These are phyloP conservation scores for Ogataea sp. DNA, from an alignment of 805 yeast species.

Conservation along the genomic window DNA sequence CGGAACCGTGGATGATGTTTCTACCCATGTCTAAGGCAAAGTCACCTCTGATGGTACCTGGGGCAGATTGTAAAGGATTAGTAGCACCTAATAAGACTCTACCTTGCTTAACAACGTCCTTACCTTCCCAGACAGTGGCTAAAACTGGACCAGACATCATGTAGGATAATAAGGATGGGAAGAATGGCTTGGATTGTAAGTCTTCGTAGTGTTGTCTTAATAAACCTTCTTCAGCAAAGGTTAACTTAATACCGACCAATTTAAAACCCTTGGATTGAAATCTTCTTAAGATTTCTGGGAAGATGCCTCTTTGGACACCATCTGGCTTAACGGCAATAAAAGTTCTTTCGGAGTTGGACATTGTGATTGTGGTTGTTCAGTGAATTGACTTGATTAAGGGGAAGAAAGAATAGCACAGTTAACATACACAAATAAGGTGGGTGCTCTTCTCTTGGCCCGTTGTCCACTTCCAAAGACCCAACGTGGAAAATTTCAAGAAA, in stretches of 20 bases:
- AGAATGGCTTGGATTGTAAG: constrained; percentile 93
- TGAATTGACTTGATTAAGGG: not conserved
- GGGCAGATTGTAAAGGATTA: constrained; percentile 94
- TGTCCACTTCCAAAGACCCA: too few species aligned
- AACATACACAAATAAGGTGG: too few species aligned
- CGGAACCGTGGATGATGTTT: constrained; percentile 99
- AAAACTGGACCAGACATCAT: constrained; percentile 98
- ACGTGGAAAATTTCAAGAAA: too few species aligned
- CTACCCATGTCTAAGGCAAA: constrained; percentile 98
- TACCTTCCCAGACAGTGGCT: constrained; percentile 99
- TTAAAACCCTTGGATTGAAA: constrained; percentile 97
- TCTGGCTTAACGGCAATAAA: constrained; percentile 96
- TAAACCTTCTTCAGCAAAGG: constrained; percentile 77
- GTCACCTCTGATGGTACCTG: constrained; percentile 99
- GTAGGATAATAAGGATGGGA: constrained; percentile 93
- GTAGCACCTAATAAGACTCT: constrained; percentile 98
- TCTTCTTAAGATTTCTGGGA: constrained; percentile 82
- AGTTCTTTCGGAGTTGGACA: constrained; percentile 71
- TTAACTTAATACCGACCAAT: constrained; percentile 90
- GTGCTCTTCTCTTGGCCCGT: too few species aligned
- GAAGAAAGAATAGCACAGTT: too few species aligned
- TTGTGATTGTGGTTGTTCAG: constrained; percentile 12
- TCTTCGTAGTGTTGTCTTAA: constrained; percentile 94
- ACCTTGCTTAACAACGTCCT: constrained; percentile 98
- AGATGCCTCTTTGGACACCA: constrained; percentile 99